phyloP scores from a whole-genome alignment of 257 asterid genomes.

The Misopates orontium region DNA sequence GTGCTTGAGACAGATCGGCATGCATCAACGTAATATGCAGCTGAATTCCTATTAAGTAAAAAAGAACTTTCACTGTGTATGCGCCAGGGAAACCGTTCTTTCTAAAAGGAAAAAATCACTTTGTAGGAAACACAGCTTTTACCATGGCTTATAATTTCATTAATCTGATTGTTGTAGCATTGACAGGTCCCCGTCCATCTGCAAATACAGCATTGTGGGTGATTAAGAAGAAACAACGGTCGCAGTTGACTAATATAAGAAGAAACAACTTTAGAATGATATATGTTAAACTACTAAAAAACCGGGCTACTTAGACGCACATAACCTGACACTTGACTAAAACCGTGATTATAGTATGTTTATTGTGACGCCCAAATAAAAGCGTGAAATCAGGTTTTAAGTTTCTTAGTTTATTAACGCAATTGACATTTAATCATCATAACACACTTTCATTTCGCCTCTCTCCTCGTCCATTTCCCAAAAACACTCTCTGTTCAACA shows the following conservation, averaged over 20 bases:
- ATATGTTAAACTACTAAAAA: conserved; percentile 34
- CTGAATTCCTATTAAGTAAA: conserved; percentile 56
- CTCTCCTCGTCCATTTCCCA: too few relatives aligned
- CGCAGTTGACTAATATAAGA: not conserved
- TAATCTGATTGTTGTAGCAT: conserved; percentile 54
- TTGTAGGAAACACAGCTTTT: conserved; percentile 18
- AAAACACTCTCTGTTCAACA: too few relatives aligned
- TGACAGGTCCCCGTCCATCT: conserved; percentile 50
- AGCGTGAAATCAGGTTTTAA: too few relatives aligned
- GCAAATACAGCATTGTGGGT: conserved; percentile 17
- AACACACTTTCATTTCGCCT: too few relatives aligned
- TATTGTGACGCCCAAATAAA: too few relatives aligned
- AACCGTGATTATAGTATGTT: too few relatives aligned
- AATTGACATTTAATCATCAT: too few relatives aligned
- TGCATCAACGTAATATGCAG: conserved; percentile 54
- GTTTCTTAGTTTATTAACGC: too few relatives aligned
- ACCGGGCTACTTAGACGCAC: conserved; percentile 49
- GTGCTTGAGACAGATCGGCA: conserved; percentile 57
- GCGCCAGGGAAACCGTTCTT: conserved; percentile 32
- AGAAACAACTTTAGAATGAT: conserved; percentile 6
- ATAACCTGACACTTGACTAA: too few relatives aligned
- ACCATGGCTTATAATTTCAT: conserved; percentile 48
- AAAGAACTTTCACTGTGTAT: not conserved
- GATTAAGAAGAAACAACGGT: not conserved
- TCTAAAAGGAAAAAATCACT: not conserved